A percentile compares a stretch with the other conserved stretches of the same genome.
phyloP scores from a whole-genome alignment of 257 asterid species.

The Solanum raphanifolium region DNA sequence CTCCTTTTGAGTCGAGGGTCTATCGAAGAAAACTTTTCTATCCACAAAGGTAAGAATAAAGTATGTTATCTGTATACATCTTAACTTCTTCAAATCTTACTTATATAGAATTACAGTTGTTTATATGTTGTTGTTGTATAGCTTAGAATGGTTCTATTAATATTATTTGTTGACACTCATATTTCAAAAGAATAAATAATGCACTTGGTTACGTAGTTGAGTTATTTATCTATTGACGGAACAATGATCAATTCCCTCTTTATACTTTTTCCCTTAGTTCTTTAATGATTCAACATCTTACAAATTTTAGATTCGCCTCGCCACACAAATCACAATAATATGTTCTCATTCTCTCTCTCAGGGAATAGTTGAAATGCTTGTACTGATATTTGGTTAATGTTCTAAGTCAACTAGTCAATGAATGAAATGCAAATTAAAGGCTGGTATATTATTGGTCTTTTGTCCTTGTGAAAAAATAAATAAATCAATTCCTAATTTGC shows the following conservation, averaged over 20 bases:
- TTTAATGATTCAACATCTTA: too few species aligned
- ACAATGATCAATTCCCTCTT: neutral
- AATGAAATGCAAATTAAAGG: neutral
- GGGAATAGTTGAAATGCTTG: neutral
- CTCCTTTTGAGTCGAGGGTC: neutral
- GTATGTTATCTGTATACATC: too few species aligned
- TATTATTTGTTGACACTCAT: neutral
- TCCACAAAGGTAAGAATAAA: too few species aligned
- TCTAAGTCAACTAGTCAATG: neutral
- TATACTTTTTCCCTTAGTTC: accelerated
- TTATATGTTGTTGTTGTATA: neutral
- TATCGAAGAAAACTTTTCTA: too few species aligned
- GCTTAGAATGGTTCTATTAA: too few species aligned
- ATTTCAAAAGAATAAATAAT: too few species aligned
- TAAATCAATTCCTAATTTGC: neutral
- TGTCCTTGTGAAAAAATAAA: neutral
- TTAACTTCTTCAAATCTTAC: accelerated
- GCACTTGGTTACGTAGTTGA: too few species aligned
- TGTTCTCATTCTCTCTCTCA: too few species aligned
- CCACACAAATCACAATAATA: neutral
- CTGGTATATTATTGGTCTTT: neutral
- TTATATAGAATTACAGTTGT: too few species aligned
- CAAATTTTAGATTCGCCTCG: too few species aligned
- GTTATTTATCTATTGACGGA: too few species aligned
- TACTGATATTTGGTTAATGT: neutral